Evolutionary conservation across 371 early-diverging fungal genomes (phyloP).

Genomic region (Mucor indicus): DNA sequence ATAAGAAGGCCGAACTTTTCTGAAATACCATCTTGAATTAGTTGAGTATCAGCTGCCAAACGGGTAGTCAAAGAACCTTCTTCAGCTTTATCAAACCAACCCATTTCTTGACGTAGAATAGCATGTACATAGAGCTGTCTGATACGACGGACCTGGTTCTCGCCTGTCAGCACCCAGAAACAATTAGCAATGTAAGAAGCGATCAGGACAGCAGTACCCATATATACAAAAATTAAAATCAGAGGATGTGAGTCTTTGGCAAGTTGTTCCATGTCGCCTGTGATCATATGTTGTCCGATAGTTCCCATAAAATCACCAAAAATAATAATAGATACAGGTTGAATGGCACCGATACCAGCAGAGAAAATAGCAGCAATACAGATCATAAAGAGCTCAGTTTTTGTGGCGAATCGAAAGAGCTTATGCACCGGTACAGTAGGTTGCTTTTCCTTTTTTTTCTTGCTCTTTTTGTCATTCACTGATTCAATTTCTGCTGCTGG

Average conservation of each 20-base stretch:
- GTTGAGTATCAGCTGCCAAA: constrained; percentile 75
- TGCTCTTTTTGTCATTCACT: no score
- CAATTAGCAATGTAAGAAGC: constrained; percentile 35
- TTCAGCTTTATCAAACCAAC: constrained; percentile 84
- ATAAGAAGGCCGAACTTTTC: constrained; percentile 81
- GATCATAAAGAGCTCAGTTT: constrained; percentile 56
- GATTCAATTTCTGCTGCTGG: constrained; percentile 15
- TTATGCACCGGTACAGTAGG: constrained; percentile 45
- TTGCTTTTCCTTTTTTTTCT: constrained; percentile 34
- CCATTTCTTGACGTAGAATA: constrained; percentile 86
- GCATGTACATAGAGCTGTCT: constrained; percentile 62
- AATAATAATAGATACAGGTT: constrained; percentile 35
- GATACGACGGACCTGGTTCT: constrained; percentile 41
- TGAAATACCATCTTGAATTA: constrained; percentile 84
- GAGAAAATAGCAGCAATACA: constrained; percentile 14
- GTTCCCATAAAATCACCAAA: constrained; percentile 40
- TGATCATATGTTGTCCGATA: constrained; percentile 8
- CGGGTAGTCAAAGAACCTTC: constrained; percentile 71
- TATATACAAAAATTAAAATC: constrained; percentile 41
- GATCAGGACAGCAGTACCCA: constrained; percentile 40
- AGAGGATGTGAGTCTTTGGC: constrained; percentile 13
- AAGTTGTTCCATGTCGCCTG: constrained; percentile 6
- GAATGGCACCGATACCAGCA: constrained; percentile 29
- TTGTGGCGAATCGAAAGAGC: constrained; percentile 68
- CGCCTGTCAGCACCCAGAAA: constrained; percentile 43